These are phyloP conservation scores for Colletotrichum tofieldiae DNA, from an alignment of 2,329 filamentous ascomycete genomes.

Conservation along the genomic window DNA sequence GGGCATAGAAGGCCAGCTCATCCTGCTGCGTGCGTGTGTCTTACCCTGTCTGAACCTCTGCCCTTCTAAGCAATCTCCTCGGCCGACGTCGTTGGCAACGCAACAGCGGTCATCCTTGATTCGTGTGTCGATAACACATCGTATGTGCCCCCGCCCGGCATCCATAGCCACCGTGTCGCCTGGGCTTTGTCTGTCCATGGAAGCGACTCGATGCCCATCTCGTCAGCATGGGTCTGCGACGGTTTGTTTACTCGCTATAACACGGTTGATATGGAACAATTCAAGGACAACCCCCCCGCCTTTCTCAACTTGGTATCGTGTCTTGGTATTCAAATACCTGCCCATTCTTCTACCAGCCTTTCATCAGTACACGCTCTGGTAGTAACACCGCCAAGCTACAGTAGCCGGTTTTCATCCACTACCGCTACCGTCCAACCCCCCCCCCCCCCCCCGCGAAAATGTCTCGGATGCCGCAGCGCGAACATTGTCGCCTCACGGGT, in stretches of 20 bases:
- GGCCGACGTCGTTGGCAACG: background rate
- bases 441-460: no score
- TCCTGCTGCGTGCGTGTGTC: background rate
- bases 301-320: background rate
- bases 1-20: constrained; percentile 7
- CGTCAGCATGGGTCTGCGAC: background rate
- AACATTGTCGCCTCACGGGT: constrained; percentile 26
- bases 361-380: background rate
- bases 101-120: constrained; percentile 12
- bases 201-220: background rate
- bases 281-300: background rate
- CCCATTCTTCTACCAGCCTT: background rate
- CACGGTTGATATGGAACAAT: constrained; percentile 4
- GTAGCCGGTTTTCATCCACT: background rate
- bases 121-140: background rate
- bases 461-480: constrained; percentile 13
- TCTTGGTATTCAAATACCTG: background rate
- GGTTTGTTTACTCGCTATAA: constrained; percentile 18
- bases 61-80: background rate
- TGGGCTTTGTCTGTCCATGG: background rate
- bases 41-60: background rate
- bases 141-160: constrained; percentile 12
- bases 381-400: background rate
- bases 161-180: background rate
- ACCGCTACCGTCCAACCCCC: background rate